A percentile compares a stretch with the other conserved stretches of the same genome.
Conservation (phyloP, 805 yeast genomes). For the Vanderwaltozyma verrucispora region DNA sequence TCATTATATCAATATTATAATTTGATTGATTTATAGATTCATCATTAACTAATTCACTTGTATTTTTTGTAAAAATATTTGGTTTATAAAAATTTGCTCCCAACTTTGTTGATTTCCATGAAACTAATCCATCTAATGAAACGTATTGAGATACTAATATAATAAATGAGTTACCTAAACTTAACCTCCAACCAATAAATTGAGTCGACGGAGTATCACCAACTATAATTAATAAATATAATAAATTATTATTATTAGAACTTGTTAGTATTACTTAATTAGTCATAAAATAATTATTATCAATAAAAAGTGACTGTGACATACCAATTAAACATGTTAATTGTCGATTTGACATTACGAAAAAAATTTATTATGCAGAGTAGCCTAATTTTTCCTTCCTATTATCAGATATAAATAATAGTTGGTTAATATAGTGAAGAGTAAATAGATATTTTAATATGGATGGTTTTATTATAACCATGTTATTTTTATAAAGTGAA, state of each 20-base stretch:
- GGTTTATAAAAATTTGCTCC: conserved; percentile 28
- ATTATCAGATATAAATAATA: too few relatives aligned
- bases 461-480: too few relatives aligned
- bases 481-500: too few relatives aligned
- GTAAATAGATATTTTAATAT: too few relatives aligned
- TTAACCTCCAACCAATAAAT: conserved; percentile 27
- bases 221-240: conserved; percentile 7
- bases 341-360: conserved; percentile 1
- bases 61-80: conserved; percentile 21
- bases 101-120: conserved; percentile 26
- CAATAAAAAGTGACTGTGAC: neutral
- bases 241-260: neutral
- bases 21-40: conserved; percentile 4
- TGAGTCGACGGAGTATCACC: conserved; percentile 28
- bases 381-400: too few relatives aligned
- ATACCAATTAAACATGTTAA: conserved; percentile 4
- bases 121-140: conserved; percentile 24
- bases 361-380: too few relatives aligned
- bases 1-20: conserved; percentile 19
- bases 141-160: conserved; percentile 22
- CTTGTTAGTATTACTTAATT: neutral
- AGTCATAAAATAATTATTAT: too few relatives aligned
- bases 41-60: conserved; percentile 10
- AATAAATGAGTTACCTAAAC: conserved; percentile 23
- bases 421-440: too few relatives aligned